Percentiles rank a stretch among this genome's conserved stretches.
These are phyloP conservation scores for Penicillium argentinense DNA, from an alignment of 495 filamentous ascomycete genomes.

Conservation along the genomic window DNA sequence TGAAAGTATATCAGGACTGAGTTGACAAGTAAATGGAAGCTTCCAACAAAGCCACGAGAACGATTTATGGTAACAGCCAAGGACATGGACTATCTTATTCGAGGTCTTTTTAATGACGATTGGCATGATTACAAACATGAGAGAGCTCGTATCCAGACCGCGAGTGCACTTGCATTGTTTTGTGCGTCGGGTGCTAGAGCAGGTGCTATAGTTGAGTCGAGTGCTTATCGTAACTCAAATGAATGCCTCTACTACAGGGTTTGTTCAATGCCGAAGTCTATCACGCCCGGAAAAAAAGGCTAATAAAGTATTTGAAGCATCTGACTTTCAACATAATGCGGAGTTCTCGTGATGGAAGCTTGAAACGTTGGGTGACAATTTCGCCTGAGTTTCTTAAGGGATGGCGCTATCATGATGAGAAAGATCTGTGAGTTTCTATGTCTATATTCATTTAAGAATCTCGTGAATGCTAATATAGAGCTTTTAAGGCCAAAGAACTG, in stretches of 20 bases:
- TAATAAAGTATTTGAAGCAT: conserved; percentile 13
- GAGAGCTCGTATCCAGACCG: conserved; percentile 17
- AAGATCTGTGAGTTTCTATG: conserved; percentile 12
- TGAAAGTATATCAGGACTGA: conserved; percentile 16
- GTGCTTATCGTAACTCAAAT: conserved; percentile 20
- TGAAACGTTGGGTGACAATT: conserved; percentile 24
- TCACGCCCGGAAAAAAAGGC: conserved; percentile 2
- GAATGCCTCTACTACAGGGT: conserved; percentile 28
- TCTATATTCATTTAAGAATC: not conserved
- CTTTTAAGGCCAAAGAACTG: too few species aligned
- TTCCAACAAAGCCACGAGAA: conserved; percentile 17
- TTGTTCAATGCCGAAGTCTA: conserved; percentile 9
- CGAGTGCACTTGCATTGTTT: conserved; percentile 21
- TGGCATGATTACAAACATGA: conserved; percentile 24
- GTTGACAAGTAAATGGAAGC: conserved; percentile 15
- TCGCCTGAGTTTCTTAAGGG: conserved; percentile 24
- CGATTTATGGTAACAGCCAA: conserved; percentile 16
- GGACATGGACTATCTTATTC: conserved; percentile 23
- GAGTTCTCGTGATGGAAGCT: not conserved
- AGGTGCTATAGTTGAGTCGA: conserved; percentile 24
- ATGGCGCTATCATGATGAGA: conserved; percentile 12
- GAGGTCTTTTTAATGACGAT: conserved; percentile 14
- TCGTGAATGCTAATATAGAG: not conserved
- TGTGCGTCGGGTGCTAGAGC: conserved; percentile 15
- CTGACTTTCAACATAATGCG: conserved; percentile 20